These are phyloP conservation scores for Panus rudis DNA, from an alignment of 768 basidiomycete genomes.

Conservation along the genomic window DNA sequence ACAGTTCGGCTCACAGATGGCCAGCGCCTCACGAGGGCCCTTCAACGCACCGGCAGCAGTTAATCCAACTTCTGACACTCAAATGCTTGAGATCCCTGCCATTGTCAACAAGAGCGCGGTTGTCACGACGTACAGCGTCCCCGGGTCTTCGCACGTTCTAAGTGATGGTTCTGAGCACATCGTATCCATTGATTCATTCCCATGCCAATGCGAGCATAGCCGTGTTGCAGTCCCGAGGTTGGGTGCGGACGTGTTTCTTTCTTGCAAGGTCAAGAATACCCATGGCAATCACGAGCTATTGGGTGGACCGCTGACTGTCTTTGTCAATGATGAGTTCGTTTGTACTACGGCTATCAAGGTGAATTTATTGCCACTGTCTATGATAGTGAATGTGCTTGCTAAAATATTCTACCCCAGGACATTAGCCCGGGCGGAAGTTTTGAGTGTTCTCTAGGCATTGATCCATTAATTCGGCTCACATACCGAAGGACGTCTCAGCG, in stretches of 20 bases:
- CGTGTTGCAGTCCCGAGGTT: conserved; percentile 45
- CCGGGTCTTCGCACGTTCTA: conserved; percentile 35
- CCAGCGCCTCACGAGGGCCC: no score
- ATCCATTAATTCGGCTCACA: conserved; percentile 22
- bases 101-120: conserved; percentile 5
- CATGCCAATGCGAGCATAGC: conserved; percentile 38
- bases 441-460: conserved; percentile 44
- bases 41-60: no score
- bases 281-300: conserved; percentile 53
- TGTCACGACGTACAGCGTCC: background rate
- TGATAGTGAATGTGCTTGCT: background rate
- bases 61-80: background rate
- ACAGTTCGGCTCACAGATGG: no score
- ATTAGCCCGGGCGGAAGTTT: conserved; percentile 46
- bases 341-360: conserved; percentile 45
- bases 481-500: conserved; percentile 37
- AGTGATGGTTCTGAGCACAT: conserved; percentile 50
- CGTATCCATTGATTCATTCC: conserved; percentile 42
- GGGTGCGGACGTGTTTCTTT: conserved; percentile 35
- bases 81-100: conserved; percentile 19
- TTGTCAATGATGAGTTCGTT: conserved; percentile 51
- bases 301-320: conserved; percentile 45
- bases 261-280: conserved; percentile 49
- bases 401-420: conserved; percentile 13
- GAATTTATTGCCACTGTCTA: conserved; percentile 3